Evolutionary conservation across 441 rosid species (phyloP).

Genomic region (Erodium chrysanthum): DNA sequence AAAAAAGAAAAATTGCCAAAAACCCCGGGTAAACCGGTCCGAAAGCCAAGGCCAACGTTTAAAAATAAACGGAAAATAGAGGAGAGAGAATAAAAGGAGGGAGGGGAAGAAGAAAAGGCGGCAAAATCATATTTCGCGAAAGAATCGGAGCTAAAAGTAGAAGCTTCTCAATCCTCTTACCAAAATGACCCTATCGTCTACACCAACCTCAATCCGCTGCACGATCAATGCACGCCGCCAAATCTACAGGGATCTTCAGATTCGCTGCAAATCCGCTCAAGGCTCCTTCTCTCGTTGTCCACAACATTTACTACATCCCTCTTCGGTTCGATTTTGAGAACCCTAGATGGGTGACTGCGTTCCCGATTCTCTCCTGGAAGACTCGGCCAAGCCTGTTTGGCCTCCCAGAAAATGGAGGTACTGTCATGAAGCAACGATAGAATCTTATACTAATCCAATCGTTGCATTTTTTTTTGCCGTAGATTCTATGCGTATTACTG

Average conservation of each 20-base stretch:
- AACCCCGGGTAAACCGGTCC: background rate
- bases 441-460: background rate
- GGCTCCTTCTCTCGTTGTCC: background rate
- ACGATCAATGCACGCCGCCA: background rate
- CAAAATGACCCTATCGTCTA: background rate
- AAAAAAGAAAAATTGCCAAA: too few species aligned
- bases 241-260: background rate
- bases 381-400: background rate
- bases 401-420: background rate
- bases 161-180: background rate
- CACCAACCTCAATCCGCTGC: slow-evolving; percentile 1
- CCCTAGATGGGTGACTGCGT: background rate
- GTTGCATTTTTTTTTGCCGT: background rate
- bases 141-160: background rate
- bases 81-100: background rate
- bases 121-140: slow-evolving; percentile 8
- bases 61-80: background rate
- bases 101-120: slow-evolving; percentile 14
- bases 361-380: background rate
- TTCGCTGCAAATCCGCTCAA: background rate
- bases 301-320: background rate
- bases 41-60: background rate
- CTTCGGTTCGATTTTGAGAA: background rate
- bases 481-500: background rate
- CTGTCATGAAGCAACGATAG: background rate